phyloP scores from a whole-genome alignment of 2,329 filamentous ascomycete species.

The Pleomassaria siparia region DNA sequence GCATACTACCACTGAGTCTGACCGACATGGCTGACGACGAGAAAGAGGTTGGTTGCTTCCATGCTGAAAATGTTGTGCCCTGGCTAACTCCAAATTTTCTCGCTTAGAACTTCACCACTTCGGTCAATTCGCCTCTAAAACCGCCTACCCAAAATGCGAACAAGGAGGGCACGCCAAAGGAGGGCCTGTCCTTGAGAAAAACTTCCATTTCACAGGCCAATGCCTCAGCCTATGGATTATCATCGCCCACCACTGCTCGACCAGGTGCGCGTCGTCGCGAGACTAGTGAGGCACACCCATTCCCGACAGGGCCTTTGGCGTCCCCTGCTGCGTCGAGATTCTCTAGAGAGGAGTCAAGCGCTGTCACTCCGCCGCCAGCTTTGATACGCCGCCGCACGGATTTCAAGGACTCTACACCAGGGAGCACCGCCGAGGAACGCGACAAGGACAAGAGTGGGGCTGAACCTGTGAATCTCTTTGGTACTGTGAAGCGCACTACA shows the following conservation, averaged over 20 bases:
- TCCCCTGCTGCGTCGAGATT: constrained; percentile 67
- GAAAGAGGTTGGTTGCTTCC: constrained; percentile 57
- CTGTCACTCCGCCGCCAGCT: constrained; percentile 61
- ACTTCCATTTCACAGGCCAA: constrained; percentile 75
- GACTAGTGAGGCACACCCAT: constrained; percentile 70
- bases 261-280: constrained; percentile 81
- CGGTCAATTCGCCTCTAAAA: constrained; percentile 93
- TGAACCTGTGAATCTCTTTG: constrained; percentile 51
- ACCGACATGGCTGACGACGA: constrained; percentile 70
- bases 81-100: constrained; percentile 19
- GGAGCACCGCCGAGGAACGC: constrained; percentile 51
- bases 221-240: constrained; percentile 65
- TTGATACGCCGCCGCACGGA: constrained; percentile 64
- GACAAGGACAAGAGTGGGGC: constrained; percentile 49
- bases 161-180: constrained; percentile 63
- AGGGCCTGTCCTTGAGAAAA: constrained; percentile 70
- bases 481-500: constrained; percentile 57
- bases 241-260: constrained; percentile 72
- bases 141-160: constrained; percentile 68
- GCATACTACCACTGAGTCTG: constrained; percentile 70
- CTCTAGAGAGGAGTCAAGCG: constrained; percentile 63
- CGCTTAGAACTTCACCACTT: constrained; percentile 72
- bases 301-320: constrained; percentile 52
- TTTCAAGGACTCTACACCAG: constrained; percentile 53
- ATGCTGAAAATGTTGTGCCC: constrained; percentile 1